A percentile compares a stretch with the other conserved stretches of the same genome.
Evolutionary conservation across 768 basidiomycete species (phyloP).

Genomic region (Austroboletus eburneus): DNA sequence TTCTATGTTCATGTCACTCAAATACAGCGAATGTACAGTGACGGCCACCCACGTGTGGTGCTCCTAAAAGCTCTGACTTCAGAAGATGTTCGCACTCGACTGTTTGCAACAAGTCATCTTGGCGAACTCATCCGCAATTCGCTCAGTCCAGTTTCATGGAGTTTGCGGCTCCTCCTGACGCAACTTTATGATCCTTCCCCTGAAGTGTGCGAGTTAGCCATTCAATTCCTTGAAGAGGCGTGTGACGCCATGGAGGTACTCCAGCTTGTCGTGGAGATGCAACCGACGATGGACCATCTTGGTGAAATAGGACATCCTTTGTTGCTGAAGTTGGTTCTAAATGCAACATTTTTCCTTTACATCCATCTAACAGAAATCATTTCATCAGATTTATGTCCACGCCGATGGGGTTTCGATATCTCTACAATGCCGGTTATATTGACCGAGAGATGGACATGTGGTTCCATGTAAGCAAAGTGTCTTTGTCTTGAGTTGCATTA

Average conservation of each 20-base stretch:
- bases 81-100: constrained; percentile 82
- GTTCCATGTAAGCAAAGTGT: constrained; percentile 68
- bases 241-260: constrained; percentile 83
- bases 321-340: constrained; percentile 66
- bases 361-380: not conserved
- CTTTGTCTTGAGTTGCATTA: constrained; percentile 1
- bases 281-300: constrained; percentile 92
- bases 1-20: constrained; percentile 1
- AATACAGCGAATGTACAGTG: constrained; percentile 44
- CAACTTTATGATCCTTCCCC: constrained; percentile 92
- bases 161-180: constrained; percentile 83
- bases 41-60: constrained; percentile 91
- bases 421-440: constrained; percentile 90
- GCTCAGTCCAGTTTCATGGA: constrained; percentile 74
- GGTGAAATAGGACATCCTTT: constrained; percentile 90
- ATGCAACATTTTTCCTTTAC: not conserved
- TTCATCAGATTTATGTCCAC: constrained; percentile 85
- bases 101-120: constrained; percentile 85
- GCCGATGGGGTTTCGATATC: constrained; percentile 85
- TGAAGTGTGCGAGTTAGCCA: constrained; percentile 88
- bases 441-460: constrained; percentile 94
- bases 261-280: constrained; percentile 89
- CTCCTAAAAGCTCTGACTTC: constrained; percentile 94
- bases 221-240: constrained; percentile 83
- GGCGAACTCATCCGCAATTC: constrained; percentile 72